Conservation (phyloP, 129 eudicot genomes). For the Flaveria bidentis region DNA sequence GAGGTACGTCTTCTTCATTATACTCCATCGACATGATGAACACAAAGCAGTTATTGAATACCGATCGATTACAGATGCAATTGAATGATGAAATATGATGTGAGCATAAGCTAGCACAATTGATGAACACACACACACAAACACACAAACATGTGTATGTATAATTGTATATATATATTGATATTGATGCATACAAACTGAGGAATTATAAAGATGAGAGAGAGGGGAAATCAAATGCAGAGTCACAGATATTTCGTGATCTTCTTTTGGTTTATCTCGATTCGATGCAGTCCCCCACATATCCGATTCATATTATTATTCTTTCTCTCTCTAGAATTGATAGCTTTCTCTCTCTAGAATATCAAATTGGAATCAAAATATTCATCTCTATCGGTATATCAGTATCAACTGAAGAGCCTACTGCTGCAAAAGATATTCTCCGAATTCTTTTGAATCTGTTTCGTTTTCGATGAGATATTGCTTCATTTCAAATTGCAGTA, state of each 20-base stretch:
- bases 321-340: conserved; percentile 31
- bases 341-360: conserved; percentile 12
- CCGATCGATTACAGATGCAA: background rate
- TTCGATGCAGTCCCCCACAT: conserved; percentile 51
- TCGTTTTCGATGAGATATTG: conserved; percentile 26
- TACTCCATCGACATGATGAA: conserved; percentile 24
- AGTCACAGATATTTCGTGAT: conserved; percentile 78
- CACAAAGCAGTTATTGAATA: background rate
- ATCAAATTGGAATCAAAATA: conserved; percentile 25
- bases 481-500: conserved; percentile 25
- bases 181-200: background rate
- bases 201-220: conserved; percentile 21
- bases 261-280: conserved; percentile 55
- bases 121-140: background rate
- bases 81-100: conserved; percentile 23
- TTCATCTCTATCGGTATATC: conserved; percentile 12
- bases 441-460: conserved; percentile 10
- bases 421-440: conserved; percentile 17
- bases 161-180: background rate
- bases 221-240: conserved; percentile 38
- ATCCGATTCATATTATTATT: conserved; percentile 24
- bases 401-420: conserved; percentile 3
- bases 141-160: background rate
- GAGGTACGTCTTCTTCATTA: conserved; percentile 45
- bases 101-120: conserved; percentile 18